Evolutionary conservation across 2,329 filamentous ascomycete species (phyloP), one percentile per base, ranked within the genome.

Genomic region (Orbilia blumenaviensis): DNA sequence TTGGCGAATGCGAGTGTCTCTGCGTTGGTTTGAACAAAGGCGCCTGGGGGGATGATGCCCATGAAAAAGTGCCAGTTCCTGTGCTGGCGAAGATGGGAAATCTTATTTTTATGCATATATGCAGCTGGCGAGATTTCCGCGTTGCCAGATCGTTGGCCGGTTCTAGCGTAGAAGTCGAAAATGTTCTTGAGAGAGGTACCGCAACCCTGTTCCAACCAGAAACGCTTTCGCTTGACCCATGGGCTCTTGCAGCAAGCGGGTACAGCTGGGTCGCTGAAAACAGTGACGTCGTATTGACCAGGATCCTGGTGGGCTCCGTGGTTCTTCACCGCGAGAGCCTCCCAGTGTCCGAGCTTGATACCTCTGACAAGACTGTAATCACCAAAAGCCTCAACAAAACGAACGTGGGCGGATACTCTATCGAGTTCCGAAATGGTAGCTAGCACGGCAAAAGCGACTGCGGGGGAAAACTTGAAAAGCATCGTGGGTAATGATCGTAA

Each of bases 361-460:
- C 48, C 48, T 18, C n/a, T 34, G 2, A 18, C 8, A 8, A 10
- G 27, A 34, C 14, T 34, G 27, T 54, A 34, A 14, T 66, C 23
- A 27, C 61, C 61, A 25, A 41, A 66, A 14, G 61, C 27, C 2
- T 34, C 18, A 21, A 54, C 2, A 34, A 66, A 41, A 52, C 61
- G 61, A 25, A 54, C 29, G 23, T 66, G 61, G 21, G 61, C 61
- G 27, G 46, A 66, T 14, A 54, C 61, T 12, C 18, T n/a, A 12
- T 36, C 38, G 58, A 50, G 46, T 3, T 34, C 48, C n/a, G 48
- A 32, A 6, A 64, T 64, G 18, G 25, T 48, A 14, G 60, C 29
- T 27, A 64, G 25, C 10, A 64, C 16, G 60, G 46, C 42, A 34
- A 50, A 32, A 9, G 34, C 46, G 60, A 29, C 46, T 6, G 25